phyloP scores from a whole-genome alignment of 352 stramenopile species.

The Pythium apleroticum region DNA sequence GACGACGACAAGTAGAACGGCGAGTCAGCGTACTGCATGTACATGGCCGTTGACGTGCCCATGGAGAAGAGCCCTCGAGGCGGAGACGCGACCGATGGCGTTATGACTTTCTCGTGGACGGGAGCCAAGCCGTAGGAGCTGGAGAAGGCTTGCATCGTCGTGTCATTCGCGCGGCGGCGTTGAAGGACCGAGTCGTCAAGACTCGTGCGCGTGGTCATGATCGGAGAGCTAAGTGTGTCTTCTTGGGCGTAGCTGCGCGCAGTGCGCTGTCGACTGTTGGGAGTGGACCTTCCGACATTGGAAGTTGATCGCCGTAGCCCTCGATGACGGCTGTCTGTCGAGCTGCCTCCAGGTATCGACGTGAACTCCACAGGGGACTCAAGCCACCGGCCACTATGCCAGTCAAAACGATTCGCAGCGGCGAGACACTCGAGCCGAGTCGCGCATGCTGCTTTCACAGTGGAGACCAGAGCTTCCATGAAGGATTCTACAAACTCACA shows the following conservation, averaged over 20 bases:
- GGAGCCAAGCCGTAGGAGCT: neutral
- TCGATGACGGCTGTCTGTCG: neutral
- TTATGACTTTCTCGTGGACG: neutral
- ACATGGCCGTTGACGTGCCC: neutral
- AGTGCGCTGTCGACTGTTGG: constrained; percentile 5
- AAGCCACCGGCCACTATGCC: constrained; percentile 60
- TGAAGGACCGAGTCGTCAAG: constrained; percentile 27
- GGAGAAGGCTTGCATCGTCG: neutral
- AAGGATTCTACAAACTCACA: constrained; percentile 41
- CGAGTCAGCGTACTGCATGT: constrained; percentile 4
- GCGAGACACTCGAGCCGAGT: constrained; percentile 53
- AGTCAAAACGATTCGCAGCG: constrained; percentile 54
- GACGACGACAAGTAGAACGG: constrained; percentile 2
- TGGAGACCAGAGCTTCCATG: constrained; percentile 57
- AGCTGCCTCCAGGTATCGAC: neutral
- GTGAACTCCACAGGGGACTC: constrained; percentile 51
- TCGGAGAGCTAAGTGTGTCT: neutral
- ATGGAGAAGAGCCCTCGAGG: constrained; percentile 4
- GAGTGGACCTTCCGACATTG: constrained; percentile 11
- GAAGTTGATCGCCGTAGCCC: constrained; percentile 9
- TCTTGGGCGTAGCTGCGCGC: neutral
- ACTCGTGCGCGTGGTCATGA: constrained; percentile 21
- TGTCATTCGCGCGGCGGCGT: constrained; percentile 10
- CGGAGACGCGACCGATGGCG: neutral
- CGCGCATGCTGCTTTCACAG: constrained; percentile 52